Conservation (phyloP, 2,329 filamentous ascomycete genomes). For the Periglandula ipomoeae region DNA sequence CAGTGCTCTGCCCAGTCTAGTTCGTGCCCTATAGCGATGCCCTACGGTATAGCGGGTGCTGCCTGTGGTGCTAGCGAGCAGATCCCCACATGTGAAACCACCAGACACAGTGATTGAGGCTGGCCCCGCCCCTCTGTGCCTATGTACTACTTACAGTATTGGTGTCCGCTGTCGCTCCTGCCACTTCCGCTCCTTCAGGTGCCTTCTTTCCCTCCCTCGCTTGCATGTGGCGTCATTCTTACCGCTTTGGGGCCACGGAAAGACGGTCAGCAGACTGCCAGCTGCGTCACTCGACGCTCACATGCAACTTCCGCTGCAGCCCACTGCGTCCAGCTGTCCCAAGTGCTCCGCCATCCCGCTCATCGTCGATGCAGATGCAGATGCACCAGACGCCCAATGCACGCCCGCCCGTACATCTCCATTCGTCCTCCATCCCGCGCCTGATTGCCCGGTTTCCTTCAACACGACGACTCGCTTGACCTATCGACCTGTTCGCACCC, state of each 20-base stretch:
- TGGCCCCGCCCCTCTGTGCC: no score
- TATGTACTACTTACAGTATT: no score
- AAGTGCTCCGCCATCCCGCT: neutral
- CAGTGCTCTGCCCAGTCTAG: no score
- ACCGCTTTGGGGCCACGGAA: neutral
- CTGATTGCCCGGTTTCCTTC: neutral
- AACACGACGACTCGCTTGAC: neutral
- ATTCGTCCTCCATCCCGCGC: neutral
- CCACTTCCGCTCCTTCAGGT: neutral
- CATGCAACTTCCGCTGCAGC: neutral
- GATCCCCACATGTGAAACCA: no score
- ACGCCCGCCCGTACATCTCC: neutral
- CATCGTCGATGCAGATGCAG: no score
- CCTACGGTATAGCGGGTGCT: no score
- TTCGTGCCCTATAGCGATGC: no score
- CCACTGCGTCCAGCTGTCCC: neutral
- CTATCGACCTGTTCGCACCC: neutral
- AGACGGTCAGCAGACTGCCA: conserved; percentile 1
- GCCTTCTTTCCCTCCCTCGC: neutral
- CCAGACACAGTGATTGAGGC: no score
- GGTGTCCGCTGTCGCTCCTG: neutral
- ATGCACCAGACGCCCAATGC: no score
- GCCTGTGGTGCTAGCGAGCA: no score
- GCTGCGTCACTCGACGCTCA: conserved; percentile 1
- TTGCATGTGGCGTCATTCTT: conserved; percentile 2